Base-by-base conservation (phyloP, 768 basidiomycete species). In the Pleurotus sapidus region DNA sequence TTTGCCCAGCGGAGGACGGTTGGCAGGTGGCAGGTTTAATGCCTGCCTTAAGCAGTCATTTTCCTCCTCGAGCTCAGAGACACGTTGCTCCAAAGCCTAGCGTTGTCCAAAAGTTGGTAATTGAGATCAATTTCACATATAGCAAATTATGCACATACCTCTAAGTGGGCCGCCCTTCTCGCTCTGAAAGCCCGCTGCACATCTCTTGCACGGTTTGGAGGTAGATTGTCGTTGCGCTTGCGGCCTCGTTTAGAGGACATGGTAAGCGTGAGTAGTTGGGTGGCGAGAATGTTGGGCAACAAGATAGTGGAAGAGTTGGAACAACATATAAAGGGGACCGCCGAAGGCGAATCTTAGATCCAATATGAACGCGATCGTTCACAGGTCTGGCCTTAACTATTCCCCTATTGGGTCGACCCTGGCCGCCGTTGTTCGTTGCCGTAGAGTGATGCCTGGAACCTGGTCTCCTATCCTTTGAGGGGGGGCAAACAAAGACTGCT, bases 141-240 rank as follows among this genome's bases (percentile, higher is more conserved):
- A 63, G 53, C 58, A 62, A 59, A 67, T 72, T 67, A 66, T 63
- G 62, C 47, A 62, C 68, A 59, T 64, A 91, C 90, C 77, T 88
- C 83, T 55, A 95, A 80, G 70, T 95, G 93, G 57, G 91, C 91
- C 60, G 92, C 92, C 64, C 93, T 84, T 62, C 93, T 78, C 34
- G 93, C 93, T 60, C 93, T 82, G 76, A 95, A 95, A 7, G 92
- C 93, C 66, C 93, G 75, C 68, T 95, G 93, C 15, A 94, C 91
- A 65, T 95, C 93, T 57, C 93, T 77, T 25, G 93, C 92, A 60
- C 92, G 84, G 65, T 89, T 89, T 3, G 88, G 88, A 58, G 89
- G 88, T 46, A 90, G 82, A 65, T 83, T 87, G 70, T 90, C 87
- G 71, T 90, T 88, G 68, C 91, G 78, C 67, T 93, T 93, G 66